Evolutionary conservation across 2,329 filamentous ascomycete species (phyloP), one percentile per base, ranked within the genome.

Genomic region (Aspergillus pseudoviridinutans): DNA sequence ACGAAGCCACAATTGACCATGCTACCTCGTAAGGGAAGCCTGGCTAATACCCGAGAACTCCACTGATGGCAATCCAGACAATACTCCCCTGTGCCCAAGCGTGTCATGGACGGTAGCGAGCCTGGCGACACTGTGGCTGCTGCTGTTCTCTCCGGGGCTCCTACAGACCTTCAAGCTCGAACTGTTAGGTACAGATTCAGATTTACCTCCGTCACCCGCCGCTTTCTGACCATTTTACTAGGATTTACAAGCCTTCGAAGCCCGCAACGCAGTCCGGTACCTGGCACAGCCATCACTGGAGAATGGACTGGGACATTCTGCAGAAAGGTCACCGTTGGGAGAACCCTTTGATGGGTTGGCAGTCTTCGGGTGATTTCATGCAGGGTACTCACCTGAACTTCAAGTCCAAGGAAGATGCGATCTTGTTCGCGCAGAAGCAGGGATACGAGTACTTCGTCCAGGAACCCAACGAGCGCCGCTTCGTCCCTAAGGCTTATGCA

Each of bases 381-480:
- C 92, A 99, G 76, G 93, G 92, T 70, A 96, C 92, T 51, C 85
- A 92, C 73, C 78, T 99, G 68, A 88, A 88, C 76, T 99, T 99
- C 84, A 90, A 90, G 76, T 84, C 82, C 68, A 97, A 96, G 82
- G 92, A 97, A 74, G 93, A 96, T 67, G 94, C 94, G 64, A 93
- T 99, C 69, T 80, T 83, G 58, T 99, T 99, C 72, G 94, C 95
- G 25, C 90, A 97, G 80, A 99, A 97, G 84, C 94, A 99, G 77
- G 94, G 95, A 38, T 99, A 99, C 74, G 93, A 99, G 74, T 99
- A 96, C 78, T 97, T 94, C 74, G 92, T 99, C 25, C 94, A 97
- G 81, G 94, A 97, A 79, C 93, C 94, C 38, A 95, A 97, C 71
- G 85, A 86, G 77, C 87, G 94, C 72, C 89, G 88, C 71, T 88